Conservation (phyloP, 2,329 filamentous ascomycete species). For the Claviceps fusiformis region DNA sequence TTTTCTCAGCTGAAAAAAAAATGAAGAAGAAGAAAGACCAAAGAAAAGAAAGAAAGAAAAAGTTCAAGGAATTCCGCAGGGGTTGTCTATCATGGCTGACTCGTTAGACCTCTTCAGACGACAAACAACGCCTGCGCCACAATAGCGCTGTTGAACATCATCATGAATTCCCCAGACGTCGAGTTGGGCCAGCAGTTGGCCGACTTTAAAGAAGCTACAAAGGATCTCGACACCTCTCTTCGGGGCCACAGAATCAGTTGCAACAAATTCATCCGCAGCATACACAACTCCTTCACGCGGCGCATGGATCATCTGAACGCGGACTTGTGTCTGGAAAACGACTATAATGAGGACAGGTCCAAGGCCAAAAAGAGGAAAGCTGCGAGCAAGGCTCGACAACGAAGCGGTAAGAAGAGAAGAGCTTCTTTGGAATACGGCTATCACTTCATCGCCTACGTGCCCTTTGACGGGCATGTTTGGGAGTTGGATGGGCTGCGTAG, state of each 20-base stretch:
- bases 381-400: constrained; percentile 19
- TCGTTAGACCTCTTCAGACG: constrained; percentile 34
- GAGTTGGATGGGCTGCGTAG: constrained; percentile 74
- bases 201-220: constrained; percentile 61
- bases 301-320: constrained; percentile 64
- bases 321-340: constrained; percentile 51
- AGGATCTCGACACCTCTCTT: constrained; percentile 52
- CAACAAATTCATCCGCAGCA: constrained; percentile 62
- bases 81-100: neutral
- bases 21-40: neutral
- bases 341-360: constrained; percentile 27
- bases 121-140: constrained; percentile 79
- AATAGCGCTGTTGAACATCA: constrained; percentile 82
- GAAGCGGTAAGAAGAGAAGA: constrained; percentile 22
- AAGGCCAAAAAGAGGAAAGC: constrained; percentile 20
- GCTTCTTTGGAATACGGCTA: constrained; percentile 50
- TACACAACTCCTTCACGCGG: constrained; percentile 79
- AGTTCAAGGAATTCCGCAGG: neutral
- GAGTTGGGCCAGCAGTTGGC: constrained; percentile 57
- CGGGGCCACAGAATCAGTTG: constrained; percentile 64
- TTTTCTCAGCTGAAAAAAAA: neutral
- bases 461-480: constrained; percentile 63
- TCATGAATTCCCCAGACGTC: constrained; percentile 65
- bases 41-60: neutral
- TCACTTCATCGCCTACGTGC: constrained; percentile 85